phyloP scores from a whole-genome alignment of 2,329 filamentous ascomycete genomes.

The Calonectria honghensis region DNA sequence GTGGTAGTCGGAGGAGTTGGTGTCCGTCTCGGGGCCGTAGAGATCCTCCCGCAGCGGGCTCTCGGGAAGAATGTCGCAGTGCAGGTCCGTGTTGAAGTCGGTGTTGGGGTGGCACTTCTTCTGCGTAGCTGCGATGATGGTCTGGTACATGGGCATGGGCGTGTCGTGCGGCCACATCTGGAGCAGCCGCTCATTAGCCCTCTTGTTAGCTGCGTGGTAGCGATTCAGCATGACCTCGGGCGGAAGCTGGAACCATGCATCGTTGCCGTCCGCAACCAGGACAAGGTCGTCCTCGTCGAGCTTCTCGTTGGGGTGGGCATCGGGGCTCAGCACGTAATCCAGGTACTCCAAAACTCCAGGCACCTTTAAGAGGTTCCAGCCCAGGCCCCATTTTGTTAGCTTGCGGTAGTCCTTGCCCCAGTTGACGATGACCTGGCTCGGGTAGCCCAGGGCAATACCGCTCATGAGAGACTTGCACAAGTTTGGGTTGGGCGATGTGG shows the following conservation, averaged over 20 bases:
- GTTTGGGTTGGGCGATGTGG: neutral
- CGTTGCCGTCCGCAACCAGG: conserved; percentile 20
- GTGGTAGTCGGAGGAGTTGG: neutral
- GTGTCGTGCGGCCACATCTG: neutral
- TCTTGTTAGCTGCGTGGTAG: conserved; percentile 11
- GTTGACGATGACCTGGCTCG: conserved; percentile 23
- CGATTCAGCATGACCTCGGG: conserved; percentile 21
- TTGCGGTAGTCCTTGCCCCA: conserved; percentile 14
- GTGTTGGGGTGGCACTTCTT: conserved; percentile 45
- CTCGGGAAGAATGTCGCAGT: conserved; percentile 46
- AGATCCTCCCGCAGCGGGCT: conserved; percentile 46
- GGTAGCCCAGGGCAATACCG: conserved; percentile 29
- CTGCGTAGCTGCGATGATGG: conserved; percentile 44
- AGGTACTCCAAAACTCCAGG: conserved; percentile 7
- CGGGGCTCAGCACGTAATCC: neutral
- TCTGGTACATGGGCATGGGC: conserved; percentile 46
- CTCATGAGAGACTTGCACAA: conserved; percentile 29
- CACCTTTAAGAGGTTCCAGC: conserved; percentile 2
- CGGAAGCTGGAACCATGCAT: conserved; percentile 28
- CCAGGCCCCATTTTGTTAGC: neutral
- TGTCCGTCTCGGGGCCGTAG: conserved; percentile 47
- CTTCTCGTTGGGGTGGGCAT: conserved; percentile 22
- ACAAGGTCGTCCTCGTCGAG: conserved; percentile 21
- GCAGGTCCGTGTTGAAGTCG: conserved; percentile 34
- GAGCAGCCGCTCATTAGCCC: conserved; percentile 6